Percentiles rank a stretch among this genome's conserved stretches.
These are phyloP conservation scores for Schwanniomyces pseudopolymorphus DNA, from an alignment of 805 yeast species.

Conservation along the genomic window DNA sequence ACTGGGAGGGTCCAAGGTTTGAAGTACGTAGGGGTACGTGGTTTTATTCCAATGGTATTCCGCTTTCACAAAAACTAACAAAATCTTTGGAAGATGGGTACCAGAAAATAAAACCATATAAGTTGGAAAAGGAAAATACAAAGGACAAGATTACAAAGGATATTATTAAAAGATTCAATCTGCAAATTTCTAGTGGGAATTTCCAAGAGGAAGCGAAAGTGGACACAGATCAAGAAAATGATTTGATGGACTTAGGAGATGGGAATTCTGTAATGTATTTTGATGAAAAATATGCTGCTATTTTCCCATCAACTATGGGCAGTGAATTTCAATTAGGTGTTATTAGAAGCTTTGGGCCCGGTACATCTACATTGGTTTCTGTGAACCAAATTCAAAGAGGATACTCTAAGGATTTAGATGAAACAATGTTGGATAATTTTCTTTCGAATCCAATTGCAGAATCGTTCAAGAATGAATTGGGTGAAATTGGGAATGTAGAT, in stretches of 20 bases:
- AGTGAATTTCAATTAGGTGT: conserved; percentile 35
- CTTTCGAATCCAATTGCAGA: conserved; percentile 33
- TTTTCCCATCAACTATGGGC: conserved; percentile 46
- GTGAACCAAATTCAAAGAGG: conserved; percentile 55
- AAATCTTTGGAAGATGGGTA: conserved; percentile 61
- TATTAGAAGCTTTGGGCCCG: conserved; percentile 35
- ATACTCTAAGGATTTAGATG: conserved; percentile 33
- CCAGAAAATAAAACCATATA: conserved; percentile 35
- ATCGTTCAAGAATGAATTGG: conserved; percentile 28
- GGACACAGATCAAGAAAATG: conserved; percentile 23
- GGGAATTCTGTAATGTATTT: conserved; percentile 40
- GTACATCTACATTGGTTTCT: conserved; percentile 40
- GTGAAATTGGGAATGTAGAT: conserved; percentile 13
- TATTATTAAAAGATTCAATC: conserved; percentile 15
- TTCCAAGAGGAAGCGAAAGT: conserved; percentile 12
- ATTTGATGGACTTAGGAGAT: conserved; percentile 28
- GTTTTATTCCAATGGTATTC: conserved; percentile 63
- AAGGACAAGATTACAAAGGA: conserved; percentile 5
- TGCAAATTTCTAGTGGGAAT: conserved; percentile 5
- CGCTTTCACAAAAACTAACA: conserved; percentile 52
- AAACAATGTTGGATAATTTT: conserved; percentile 29
- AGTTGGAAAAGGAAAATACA: conserved; percentile 11
- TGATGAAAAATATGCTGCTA: conserved; percentile 44
- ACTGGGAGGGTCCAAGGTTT: conserved; percentile 86
- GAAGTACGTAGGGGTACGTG: conserved; percentile 84